Evolutionary conservation across 2,329 filamentous ascomycete species (phyloP).

Genomic region (Scedosporium boydii): DNA sequence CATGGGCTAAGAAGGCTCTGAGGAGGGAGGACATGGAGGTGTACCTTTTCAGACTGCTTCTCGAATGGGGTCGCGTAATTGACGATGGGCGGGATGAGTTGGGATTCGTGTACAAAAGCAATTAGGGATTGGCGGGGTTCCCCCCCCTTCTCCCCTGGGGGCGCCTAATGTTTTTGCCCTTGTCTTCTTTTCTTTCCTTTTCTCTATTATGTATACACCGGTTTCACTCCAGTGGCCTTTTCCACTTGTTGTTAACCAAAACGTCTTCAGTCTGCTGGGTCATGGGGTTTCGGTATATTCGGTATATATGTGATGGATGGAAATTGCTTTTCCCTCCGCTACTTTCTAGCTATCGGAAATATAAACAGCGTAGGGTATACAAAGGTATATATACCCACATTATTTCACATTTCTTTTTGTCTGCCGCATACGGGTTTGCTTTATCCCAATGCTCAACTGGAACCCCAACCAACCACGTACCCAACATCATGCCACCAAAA

Average conservation of each 20-base stretch:
- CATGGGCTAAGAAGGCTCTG: conserved; percentile 55
- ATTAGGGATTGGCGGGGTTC: conserved; percentile 3
- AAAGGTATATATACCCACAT: background rate
- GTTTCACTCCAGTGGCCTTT: background rate
- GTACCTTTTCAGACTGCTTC: conserved; percentile 66
- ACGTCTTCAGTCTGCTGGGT: background rate
- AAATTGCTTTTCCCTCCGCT: background rate
- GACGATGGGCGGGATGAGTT: conserved; percentile 48
- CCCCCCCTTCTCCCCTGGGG: no score
- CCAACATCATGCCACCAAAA: background rate
- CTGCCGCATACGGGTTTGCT: background rate
- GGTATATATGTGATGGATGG: background rate
- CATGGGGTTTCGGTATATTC: background rate
- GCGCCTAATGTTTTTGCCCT: background rate
- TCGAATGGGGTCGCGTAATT: conserved; percentile 67
- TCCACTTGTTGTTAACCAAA: background rate
- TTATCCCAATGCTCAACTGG: background rate
- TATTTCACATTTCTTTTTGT: no score
- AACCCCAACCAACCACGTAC: background rate
- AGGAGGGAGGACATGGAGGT: conserved; percentile 69
- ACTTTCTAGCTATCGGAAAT: background rate
- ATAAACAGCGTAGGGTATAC: background rate
- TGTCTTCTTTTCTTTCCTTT: background rate
- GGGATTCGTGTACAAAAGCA: conserved; percentile 21
- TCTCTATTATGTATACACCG: background rate